Percentiles rank a stretch among this genome's conserved stretches.
These are phyloP conservation scores for Pyrus bretschneideri DNA, from an alignment of 306 rosid species.

Conservation along the genomic window DNA sequence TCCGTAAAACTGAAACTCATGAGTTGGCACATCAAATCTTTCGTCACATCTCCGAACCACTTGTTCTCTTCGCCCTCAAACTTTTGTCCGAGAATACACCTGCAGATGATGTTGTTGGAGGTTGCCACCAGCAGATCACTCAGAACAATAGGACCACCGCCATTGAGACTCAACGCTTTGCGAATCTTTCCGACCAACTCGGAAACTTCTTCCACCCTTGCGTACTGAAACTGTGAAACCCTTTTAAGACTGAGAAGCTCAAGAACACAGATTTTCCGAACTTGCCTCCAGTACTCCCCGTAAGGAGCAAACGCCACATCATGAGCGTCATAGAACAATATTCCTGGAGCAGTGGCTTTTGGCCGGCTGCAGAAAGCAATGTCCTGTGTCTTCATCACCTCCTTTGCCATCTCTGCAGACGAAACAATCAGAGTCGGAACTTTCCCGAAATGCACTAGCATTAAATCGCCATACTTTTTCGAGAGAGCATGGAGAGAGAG, in stretches of 20 bases:
- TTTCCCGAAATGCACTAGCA: constrained; percentile 24
- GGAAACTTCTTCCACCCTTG: constrained; percentile 14
- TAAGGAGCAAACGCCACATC: constrained; percentile 21
- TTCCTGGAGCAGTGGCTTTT: background rate
- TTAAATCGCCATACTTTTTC: constrained; percentile 26
- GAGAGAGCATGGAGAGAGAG: constrained; percentile 22
- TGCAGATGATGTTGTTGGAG: constrained; percentile 11
- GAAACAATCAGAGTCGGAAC: constrained; percentile 29
- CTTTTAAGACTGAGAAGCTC: constrained; percentile 34
- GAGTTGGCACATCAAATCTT: background rate
- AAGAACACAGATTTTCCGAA: constrained; percentile 18
- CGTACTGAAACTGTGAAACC: constrained; percentile 13
- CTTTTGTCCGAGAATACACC: constrained; percentile 27
- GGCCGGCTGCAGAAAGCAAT: constrained; percentile 11
- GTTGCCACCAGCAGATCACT: constrained; percentile 19
- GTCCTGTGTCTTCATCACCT: constrained; percentile 23
- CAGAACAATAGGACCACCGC: background rate
- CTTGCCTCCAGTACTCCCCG: constrained; percentile 35
- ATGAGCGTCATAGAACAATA: constrained; percentile 15
- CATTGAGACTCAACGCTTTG: background rate
- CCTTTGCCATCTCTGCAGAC: constrained; percentile 20
- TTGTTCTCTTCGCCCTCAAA: background rate
- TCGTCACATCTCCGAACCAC: constrained; percentile 5
- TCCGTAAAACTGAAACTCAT: constrained; percentile 21
- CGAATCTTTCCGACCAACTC: background rate